Base-by-base conservation (phyloP, 805 yeast genomes). In the Candida peoriensis region DNA sequence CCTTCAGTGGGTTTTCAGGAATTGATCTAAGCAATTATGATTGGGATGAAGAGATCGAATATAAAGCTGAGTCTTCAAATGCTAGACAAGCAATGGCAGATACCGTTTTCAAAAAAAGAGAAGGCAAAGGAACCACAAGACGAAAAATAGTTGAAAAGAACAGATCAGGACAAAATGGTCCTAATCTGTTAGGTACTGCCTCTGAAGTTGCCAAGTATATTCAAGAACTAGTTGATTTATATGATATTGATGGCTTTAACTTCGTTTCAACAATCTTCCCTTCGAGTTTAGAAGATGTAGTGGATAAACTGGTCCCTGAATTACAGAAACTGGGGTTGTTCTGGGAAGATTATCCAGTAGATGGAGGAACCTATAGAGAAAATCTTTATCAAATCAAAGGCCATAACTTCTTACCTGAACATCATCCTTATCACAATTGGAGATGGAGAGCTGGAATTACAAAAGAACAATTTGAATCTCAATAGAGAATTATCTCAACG, bases 1-100 rank as follows among this genome's bases (percentile, higher is more conserved):
- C 64, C 37, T 53, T 68, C 13, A 73, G 72, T 11, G 65, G 70
- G 62, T 60, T 65, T 65, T 62, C 68, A 4, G 71, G 70, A 4
- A 51, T 64, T 28, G 71, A 52, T 58, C 21, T 67, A 55, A 41
- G 55, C 60, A 21, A 68, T 63, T 25, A 63, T 65, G 68, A 64
- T 60, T 19, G 70, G 70, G 68, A 63, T 8, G 56, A 63, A 28
- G 69, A 66, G 32, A 49, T 66, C 15, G 47, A 49, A 11, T 46
- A 52, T 31, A n/a, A n/a, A n/a, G 52, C 48, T 4, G 54, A 49
- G 4, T 52, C 57, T 13, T 51, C 59, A 38, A 62, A 64, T 7
- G 56, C 55, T 2, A 52, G 54, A 13, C 57, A 61, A 2, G 55
- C 60, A n/a, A 54, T 56, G 7, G 52, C 50, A 21, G 43, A 36